Conservation (phyloP, 148 eudicot species). For the Tetragonia tetragonoides region DNA sequence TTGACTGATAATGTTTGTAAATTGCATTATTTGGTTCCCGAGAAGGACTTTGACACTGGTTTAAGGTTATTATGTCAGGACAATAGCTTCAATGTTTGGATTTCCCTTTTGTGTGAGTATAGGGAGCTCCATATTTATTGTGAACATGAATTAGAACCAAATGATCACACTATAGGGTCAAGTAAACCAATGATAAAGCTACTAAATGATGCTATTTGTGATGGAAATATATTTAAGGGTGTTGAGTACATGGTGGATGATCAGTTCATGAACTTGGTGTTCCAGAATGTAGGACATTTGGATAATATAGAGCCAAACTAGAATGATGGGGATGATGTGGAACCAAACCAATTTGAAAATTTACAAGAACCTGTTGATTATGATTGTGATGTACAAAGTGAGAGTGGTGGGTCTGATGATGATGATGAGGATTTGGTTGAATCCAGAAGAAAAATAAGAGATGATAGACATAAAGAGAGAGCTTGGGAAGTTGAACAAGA, state of each 20-base stretch:
- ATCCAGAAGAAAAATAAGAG: not conserved
- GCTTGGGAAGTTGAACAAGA: not conserved
- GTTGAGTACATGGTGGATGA: not conserved
- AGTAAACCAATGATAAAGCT: too few species aligned
- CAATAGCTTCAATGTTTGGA: too few species aligned
- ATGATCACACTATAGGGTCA: too few species aligned
- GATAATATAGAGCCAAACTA: too few species aligned
- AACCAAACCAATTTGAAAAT: not conserved
- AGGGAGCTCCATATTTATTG: not conserved
- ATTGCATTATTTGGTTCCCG: not conserved
- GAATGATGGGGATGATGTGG: not conserved
- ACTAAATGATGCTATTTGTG: too few species aligned
- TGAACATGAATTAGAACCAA: not conserved
- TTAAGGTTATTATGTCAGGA: not conserved
- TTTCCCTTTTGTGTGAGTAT: not conserved
- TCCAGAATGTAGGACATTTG: not conserved
- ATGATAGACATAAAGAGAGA: not conserved
- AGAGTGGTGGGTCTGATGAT: not conserved
- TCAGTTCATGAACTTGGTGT: not conserved
- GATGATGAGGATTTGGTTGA: not conserved
- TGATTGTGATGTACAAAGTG: too few species aligned
- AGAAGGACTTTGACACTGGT: not conserved
- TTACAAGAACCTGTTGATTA: too few species aligned
- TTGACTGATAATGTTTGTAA: not conserved
- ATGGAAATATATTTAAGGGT: not conserved